Percentiles rank a stretch among this genome's conserved stretches.
These are phyloP conservation scores for Raffaelea ambrosiae DNA, from an alignment of 2,329 filamentous ascomycete species.

Conservation along the genomic window DNA sequence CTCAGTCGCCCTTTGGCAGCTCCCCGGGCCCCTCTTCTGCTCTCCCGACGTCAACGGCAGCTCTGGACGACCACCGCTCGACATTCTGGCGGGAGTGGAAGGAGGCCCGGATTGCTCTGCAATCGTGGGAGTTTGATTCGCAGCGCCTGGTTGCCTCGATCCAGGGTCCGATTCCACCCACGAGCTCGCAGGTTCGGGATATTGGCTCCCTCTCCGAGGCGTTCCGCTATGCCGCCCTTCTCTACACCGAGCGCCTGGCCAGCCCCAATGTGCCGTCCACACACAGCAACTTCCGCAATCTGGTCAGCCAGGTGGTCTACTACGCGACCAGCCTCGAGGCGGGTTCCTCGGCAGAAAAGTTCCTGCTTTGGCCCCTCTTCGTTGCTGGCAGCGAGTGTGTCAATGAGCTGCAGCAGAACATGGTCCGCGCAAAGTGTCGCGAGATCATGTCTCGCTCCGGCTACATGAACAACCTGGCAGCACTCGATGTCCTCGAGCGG, in stretches of 20 bases:
- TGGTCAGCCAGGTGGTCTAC: constrained; percentile 74
- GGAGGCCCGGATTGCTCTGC: constrained; percentile 64
- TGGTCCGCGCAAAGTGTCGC: constrained; percentile 71
- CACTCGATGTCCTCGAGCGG: constrained; percentile 75
- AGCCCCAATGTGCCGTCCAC: constrained; percentile 64
- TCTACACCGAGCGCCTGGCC: constrained; percentile 84
- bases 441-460: constrained; percentile 84
- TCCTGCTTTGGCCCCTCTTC: constrained; percentile 88
- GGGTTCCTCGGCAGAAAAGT: constrained; percentile 69
- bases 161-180: constrained; percentile 25
- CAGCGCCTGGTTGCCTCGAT: constrained; percentile 37
- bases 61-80: constrained; percentile 50
- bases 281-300: constrained; percentile 70
- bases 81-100: constrained; percentile 86
- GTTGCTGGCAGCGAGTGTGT: constrained; percentile 85
- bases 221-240: constrained; percentile 79
- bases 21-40: constrained; percentile 23
- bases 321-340: constrained; percentile 74
- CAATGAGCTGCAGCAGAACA: constrained; percentile 66
- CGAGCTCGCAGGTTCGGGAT: constrained; percentile 59
- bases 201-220: constrained; percentile 78
- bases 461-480: constrained; percentile 88
- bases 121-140: constrained; percentile 70
- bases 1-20: constrained; percentile 24
- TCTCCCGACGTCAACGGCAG: constrained; percentile 4